These are phyloP conservation scores for Neckera pumila DNA, from an alignment of 225 moss, liverwort and hornwort species.

Conservation along the genomic window DNA sequence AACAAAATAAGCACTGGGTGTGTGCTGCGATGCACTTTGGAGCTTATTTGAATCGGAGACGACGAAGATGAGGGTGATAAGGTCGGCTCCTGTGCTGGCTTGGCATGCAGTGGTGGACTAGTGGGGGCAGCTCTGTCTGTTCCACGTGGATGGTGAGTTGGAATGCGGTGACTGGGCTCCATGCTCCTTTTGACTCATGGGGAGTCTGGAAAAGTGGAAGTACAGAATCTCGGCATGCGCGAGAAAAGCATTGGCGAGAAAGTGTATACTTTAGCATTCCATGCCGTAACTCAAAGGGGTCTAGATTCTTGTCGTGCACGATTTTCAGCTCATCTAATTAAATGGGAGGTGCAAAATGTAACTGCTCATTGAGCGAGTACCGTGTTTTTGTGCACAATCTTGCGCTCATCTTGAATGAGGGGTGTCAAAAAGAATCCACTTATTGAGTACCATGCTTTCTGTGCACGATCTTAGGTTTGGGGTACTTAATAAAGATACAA, in stretches of 20 bases:
- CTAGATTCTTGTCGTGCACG: too few relatives aligned
- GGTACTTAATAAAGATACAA: background rate
- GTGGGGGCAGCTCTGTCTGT: background rate
- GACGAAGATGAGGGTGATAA: background rate
- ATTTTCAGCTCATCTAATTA: too few relatives aligned
- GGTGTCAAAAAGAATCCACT: background rate
- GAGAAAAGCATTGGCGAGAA: background rate
- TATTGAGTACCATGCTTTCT: background rate
- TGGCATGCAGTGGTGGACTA: constrained; percentile 6
- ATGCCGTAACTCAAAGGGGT: background rate
- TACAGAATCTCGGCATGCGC: background rate
- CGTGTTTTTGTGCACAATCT: background rate
- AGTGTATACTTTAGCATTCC: too few relatives aligned
- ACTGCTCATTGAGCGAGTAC: background rate
- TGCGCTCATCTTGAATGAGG: background rate
- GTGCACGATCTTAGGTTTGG: too few relatives aligned
- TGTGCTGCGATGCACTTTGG: background rate
- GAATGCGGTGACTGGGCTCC: background rate
- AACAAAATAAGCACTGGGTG: background rate
- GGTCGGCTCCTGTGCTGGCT: background rate
- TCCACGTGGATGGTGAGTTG: constrained; percentile 18
- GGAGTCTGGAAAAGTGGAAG: background rate
- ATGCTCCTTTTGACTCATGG: background rate
- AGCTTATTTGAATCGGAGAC: background rate
- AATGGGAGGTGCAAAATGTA: background rate